These are phyloP conservation scores for Dioszegia hungarica DNA, from an alignment of 768 basidiomycete genomes.

Conservation along the genomic window DNA sequence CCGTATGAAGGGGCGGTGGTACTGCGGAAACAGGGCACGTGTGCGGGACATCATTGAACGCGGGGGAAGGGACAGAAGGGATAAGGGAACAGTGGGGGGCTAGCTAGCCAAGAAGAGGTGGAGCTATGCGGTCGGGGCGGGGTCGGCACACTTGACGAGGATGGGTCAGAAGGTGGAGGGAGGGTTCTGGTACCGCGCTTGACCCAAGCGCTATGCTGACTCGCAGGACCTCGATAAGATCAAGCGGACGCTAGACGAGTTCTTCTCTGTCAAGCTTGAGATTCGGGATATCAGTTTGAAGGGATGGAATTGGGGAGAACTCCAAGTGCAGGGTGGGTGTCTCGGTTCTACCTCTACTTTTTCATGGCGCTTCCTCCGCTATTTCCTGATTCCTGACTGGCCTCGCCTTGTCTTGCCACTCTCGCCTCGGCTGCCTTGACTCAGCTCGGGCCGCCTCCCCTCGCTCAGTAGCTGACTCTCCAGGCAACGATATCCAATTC, in stretches of 20 bases:
- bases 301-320: slow-evolving; percentile 98
- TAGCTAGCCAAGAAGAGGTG: not conserved
- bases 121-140: no score
- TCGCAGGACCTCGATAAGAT: slow-evolving; percentile 82
- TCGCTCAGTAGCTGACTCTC: slow-evolving; percentile 2
- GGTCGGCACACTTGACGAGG: not conserved
- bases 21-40: no score
- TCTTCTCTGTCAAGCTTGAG: slow-evolving; percentile 81
- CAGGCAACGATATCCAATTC: slow-evolving; percentile 89
- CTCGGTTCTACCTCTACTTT: not conserved
- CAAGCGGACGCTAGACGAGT: slow-evolving; percentile 71
- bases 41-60: no score
- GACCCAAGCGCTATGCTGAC: not conserved
- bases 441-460: no score
- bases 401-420: no score
- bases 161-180: not conserved
- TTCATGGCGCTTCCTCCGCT: no score
- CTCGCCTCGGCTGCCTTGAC: no score
- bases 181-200: not conserved
- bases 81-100: not conserved
- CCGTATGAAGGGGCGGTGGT: no score
- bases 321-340: slow-evolving; percentile 78
- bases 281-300: slow-evolving; percentile 79
- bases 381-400: no score
- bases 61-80: not conserved